Percentiles rank a stretch among this genome's conserved stretches.
These are phyloP conservation scores for Corylus americana DNA, from an alignment of 306 rosid genomes.

Conservation along the genomic window DNA sequence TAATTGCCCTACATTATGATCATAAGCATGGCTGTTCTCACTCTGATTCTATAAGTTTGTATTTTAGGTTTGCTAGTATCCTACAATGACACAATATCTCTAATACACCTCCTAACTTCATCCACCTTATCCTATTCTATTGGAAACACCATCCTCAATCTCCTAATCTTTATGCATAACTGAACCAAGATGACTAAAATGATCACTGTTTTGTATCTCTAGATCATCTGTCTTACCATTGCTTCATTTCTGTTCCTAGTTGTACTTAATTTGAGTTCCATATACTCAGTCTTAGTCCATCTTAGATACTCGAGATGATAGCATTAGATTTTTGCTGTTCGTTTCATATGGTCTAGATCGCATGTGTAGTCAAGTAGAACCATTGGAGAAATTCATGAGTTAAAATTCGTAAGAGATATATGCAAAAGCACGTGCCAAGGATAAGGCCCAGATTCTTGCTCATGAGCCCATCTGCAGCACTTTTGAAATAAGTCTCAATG, in stretches of 20 bases:
- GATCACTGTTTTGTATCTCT: not conserved
- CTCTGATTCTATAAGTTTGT: not conserved
- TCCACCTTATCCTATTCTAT: not conserved
- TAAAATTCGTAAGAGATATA: not conserved
- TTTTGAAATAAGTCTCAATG: not conserved
- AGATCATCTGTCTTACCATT: not conserved
- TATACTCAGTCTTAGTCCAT: not conserved
- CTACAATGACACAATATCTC: not conserved
- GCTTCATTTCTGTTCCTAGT: not conserved
- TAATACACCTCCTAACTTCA: no score
- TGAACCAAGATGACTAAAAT: not conserved
- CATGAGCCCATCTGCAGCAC: not conserved
- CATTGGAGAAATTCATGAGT: not conserved
- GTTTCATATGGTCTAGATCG: not conserved
- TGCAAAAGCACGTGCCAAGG: not conserved
- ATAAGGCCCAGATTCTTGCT: slow-evolving; percentile 1
- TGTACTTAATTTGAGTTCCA: not conserved
- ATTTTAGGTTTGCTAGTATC: not conserved
- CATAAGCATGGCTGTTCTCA: not conserved
- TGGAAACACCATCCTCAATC: not conserved
- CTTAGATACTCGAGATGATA: not conserved
- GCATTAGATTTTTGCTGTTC: not conserved
- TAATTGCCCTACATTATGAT: not conserved
- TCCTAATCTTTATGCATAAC: not conserved
- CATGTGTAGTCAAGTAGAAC: not conserved